Percentiles rank a stretch among this genome's conserved stretches.
These are phyloP conservation scores for Cylindrodendrum hubeiense DNA, from an alignment of 2,329 filamentous ascomycete species.

Conservation along the genomic window DNA sequence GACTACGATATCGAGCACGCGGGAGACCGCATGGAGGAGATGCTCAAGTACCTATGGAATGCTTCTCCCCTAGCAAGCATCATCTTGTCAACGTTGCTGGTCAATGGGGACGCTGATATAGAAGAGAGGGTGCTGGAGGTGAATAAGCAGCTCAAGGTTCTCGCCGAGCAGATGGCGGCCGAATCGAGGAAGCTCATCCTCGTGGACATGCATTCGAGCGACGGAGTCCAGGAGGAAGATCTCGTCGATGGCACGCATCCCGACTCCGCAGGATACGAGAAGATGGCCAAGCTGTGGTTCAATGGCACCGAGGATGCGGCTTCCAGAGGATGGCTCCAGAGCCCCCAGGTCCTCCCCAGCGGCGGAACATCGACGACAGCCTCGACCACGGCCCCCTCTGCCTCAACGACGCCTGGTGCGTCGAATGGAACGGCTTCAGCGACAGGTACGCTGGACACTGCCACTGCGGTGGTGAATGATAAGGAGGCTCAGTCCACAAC, in stretches of 20 bases:
- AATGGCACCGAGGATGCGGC: constrained; percentile 17
- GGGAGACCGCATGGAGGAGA: constrained; percentile 48
- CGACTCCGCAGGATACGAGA: constrained; percentile 52
- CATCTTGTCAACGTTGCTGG: constrained; percentile 54
- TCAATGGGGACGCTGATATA: constrained; percentile 46
- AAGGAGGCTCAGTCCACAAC: constrained; percentile 2
- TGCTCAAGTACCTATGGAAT: constrained; percentile 52
- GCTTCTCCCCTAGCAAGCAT: constrained; percentile 49
- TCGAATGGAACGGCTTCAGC: not conserved
- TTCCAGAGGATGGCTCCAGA: constrained; percentile 21
- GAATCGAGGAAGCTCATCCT: constrained; percentile 50
- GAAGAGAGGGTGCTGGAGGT: constrained; percentile 45
- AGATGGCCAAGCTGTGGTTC: constrained; percentile 51
- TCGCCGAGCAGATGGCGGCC: constrained; percentile 44
- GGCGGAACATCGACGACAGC: not conserved
- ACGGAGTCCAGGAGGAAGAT: constrained; percentile 47
- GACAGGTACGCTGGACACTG: not conserved
- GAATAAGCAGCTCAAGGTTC: constrained; percentile 49
- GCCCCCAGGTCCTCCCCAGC: constrained; percentile 8
- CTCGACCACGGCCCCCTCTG: not conserved
- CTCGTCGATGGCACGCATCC: constrained; percentile 56
- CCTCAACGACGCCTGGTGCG: not conserved
- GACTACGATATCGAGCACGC: constrained; percentile 46
- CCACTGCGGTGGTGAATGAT: not conserved
- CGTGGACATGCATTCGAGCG: constrained; percentile 54